Base-by-base conservation (phyloP, 2,329 filamentous ascomycete species). In the Gyromitra esculenta region DNA sequence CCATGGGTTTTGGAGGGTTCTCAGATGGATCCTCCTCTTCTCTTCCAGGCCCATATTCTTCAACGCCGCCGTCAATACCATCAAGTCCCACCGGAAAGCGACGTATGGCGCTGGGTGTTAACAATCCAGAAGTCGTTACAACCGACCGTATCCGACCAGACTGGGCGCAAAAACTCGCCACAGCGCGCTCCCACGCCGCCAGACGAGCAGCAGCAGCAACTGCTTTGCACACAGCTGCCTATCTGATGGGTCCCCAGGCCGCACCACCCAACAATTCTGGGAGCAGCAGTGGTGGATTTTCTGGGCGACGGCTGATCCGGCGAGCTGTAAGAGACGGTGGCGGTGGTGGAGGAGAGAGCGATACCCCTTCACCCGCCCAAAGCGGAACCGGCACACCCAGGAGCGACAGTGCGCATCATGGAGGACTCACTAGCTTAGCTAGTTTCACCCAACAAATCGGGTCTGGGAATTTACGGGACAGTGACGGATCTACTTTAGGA, bases 121-220 rank as follows among this genome's bases (percentile, higher is more conserved):
- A 88, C 79, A 92, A 93, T 52, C 91, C 93, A 1, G 90, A 90
- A 70, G 96, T 99, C 65, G 91, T 99, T 77, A 96, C 94, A 0
- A 98, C 95, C 0, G 96, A 99, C 82, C 91, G 89, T 71, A 91
- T 99, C 67, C 91, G 96, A 15, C 96, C 96, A 0, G 96, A 99
- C 81, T 99, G 96, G 96, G 90, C 93, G 0, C 91, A 91, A 74
- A 99, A 98, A 83, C 86, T 99, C 66, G 90, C 92, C 11, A 89
- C 92, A 80, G 95, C 95, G 72, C 90, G 94, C 69, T 91, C 93
- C 5, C 93, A 97, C 82, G 91, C 94, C 78, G 89, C 96, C 4
- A 88, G 96, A 75, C 88, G 96, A 79, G 93, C 96, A 31, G 96
- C 96, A 0, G 96, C 96, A 0, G 96, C 96, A 0, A 98, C 96